Evolutionary conservation across 331 rosid species (phyloP).

Genomic region (Quercus lobata): DNA sequence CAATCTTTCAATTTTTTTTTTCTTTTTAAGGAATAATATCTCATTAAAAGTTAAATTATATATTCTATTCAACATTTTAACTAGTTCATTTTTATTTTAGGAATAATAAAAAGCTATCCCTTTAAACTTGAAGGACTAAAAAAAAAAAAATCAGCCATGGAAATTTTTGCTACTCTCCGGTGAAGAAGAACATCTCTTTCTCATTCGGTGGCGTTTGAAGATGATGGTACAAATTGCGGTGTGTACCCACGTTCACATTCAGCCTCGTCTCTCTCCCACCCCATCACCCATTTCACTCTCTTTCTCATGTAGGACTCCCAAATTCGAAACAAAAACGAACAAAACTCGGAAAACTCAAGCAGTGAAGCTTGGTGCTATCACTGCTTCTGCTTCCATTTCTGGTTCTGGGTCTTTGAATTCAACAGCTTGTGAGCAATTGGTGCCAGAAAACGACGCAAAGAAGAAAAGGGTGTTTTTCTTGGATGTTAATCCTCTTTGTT

Average conservation of each 20-base stretch:
- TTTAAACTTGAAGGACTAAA: too few species aligned
- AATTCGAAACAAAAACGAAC: neutral
- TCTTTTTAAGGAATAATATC: too few species aligned
- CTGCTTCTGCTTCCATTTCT: constrained; percentile 15
- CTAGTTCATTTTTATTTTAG: too few species aligned
- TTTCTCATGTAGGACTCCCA: constrained; percentile 10
- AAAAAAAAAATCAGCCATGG: too few species aligned
- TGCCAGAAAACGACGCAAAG: neutral
- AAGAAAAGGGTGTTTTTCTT: constrained; percentile 66
- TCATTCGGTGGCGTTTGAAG: neutral
- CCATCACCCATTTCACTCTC: constrained; percentile 14
- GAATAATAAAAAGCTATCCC: too few species aligned
- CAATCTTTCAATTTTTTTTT: too few species aligned
- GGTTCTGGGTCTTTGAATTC: constrained; percentile 16
- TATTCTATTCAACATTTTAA: too few species aligned
- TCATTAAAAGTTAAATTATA: too few species aligned
- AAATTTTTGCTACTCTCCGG: too few species aligned
- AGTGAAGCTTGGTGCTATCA: constrained; percentile 8
- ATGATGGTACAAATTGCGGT: constrained; percentile 20
- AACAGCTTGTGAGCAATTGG: constrained; percentile 29
- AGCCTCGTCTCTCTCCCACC: constrained; percentile 23
- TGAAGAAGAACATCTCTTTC: too few species aligned
- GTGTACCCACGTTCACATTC: constrained; percentile 19
- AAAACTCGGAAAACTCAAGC: constrained; percentile 17
- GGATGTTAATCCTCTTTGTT: constrained; percentile 84